Evolutionary conservation across 177 flowering plant genomes (phyloP).

Genomic region (Telopea speciosissima): DNA sequence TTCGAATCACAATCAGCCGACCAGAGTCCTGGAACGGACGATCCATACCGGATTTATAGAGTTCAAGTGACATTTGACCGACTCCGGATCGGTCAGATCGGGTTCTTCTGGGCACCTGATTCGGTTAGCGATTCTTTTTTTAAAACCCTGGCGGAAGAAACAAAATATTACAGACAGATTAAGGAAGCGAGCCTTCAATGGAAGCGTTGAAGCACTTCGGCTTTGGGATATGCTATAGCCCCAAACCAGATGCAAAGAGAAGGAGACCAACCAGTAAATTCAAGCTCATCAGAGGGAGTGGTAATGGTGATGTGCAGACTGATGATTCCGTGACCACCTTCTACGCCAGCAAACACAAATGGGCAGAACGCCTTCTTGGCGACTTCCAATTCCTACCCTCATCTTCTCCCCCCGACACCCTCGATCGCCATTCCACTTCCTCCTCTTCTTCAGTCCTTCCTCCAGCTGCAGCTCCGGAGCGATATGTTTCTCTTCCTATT

Average conservation of each 20-base stretch:
- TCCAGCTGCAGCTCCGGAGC: slow-evolving; percentile 41
- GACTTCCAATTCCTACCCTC: slow-evolving; percentile 73
- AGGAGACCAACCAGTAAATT: background rate
- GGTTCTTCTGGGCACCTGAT: too few species aligned
- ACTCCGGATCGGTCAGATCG: too few species aligned
- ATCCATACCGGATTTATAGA: too few species aligned
- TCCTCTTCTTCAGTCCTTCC: slow-evolving; percentile 18
- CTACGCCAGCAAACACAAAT: slow-evolving; percentile 76
- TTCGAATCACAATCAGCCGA: too few species aligned
- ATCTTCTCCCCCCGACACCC: slow-evolving; percentile 10
- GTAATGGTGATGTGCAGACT: background rate
- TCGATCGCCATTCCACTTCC: slow-evolving; percentile 5
- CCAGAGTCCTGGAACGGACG: too few species aligned
- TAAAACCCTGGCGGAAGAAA: too few species aligned
- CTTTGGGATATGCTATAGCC: background rate
- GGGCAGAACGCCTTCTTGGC: slow-evolving; percentile 89
- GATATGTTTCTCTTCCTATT: slow-evolving; percentile 66
- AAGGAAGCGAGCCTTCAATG: background rate
- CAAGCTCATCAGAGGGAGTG: background rate
- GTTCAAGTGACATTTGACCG: too few species aligned
- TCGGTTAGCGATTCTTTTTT: too few species aligned
- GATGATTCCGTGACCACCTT: slow-evolving; percentile 10
- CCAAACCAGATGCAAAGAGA: background rate
- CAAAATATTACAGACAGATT: background rate
- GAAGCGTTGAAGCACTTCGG: background rate